Evolutionary conservation across 2,329 filamentous ascomycete species (phyloP).

Genomic region (Ophiostoma novo-ulmi): DNA sequence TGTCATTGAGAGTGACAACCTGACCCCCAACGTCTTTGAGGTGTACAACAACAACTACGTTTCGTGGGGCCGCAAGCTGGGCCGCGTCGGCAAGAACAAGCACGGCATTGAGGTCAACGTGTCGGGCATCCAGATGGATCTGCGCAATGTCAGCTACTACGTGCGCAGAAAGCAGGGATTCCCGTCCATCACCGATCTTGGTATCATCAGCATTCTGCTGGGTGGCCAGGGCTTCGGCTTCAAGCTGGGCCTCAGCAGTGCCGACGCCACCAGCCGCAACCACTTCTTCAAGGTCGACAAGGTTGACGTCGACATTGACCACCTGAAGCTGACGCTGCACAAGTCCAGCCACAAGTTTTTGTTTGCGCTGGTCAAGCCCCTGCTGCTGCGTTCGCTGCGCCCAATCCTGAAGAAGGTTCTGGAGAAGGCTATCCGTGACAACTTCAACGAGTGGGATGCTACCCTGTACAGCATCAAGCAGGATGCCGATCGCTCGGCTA

Average conservation of each 20-base stretch:
- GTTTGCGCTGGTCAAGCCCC: constrained; percentile 78
- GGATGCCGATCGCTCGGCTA: constrained; percentile 68
- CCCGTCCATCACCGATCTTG: constrained; percentile 78
- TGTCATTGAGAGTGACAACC: constrained; percentile 91
- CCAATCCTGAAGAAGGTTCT: constrained; percentile 81
- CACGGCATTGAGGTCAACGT: constrained; percentile 78
- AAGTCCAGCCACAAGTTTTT: constrained; percentile 93
- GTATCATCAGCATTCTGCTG: constrained; percentile 82
- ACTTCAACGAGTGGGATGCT: constrained; percentile 68
- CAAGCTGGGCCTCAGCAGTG: constrained; percentile 80
- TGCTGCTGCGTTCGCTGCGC: constrained; percentile 77
- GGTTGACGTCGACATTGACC: constrained; percentile 73
- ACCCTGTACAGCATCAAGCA: constrained; percentile 71
- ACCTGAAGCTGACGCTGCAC: constrained; percentile 83
- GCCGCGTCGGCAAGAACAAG: constrained; percentile 77
- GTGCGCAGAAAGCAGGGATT: constrained; percentile 93
- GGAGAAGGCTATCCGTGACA: constrained; percentile 83
- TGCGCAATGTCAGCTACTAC: constrained; percentile 88
- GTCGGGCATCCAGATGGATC: constrained; percentile 86
- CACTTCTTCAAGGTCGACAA: constrained; percentile 95
- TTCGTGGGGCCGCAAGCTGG: constrained; percentile 87
- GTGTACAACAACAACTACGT: constrained; percentile 89
- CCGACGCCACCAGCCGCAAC: constrained; percentile 66
- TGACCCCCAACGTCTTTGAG: constrained; percentile 88
- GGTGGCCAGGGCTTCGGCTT: constrained; percentile 85